These are phyloP conservation scores for Dioscorea zingiberensis DNA, from an alignment of 106 monocot species.

Conservation along the genomic window DNA sequence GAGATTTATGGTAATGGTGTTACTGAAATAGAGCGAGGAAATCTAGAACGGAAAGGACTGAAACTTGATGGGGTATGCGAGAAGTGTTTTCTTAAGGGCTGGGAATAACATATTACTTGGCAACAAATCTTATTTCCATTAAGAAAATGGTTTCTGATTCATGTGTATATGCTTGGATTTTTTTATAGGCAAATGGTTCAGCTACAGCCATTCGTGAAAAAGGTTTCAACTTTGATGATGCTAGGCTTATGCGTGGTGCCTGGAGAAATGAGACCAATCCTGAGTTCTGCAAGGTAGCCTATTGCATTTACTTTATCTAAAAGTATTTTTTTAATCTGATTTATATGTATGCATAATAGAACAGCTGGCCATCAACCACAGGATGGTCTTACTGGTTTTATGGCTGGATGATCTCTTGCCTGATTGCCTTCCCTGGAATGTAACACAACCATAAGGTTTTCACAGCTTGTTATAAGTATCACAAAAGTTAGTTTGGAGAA, in stretches of 20 bases:
- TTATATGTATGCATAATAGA: too few species aligned
- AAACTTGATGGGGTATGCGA: constrained; percentile 56
- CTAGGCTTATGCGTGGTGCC: constrained; percentile 90
- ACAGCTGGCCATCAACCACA: too few species aligned
- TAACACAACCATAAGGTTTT: too few species aligned
- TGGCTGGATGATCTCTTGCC: too few species aligned
- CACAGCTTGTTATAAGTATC: too few species aligned
- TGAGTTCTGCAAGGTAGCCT: constrained; percentile 66
- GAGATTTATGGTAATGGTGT: constrained; percentile 85
- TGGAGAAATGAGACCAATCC: constrained; percentile 88
- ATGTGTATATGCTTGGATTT: neutral
- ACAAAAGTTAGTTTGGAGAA: too few species aligned
- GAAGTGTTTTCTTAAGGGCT: neutral
- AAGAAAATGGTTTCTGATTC: neutral
- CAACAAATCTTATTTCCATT: neutral
- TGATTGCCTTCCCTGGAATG: too few species aligned
- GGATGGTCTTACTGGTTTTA: too few species aligned
- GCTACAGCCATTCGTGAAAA: constrained; percentile 56
- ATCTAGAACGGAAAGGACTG: constrained; percentile 61
- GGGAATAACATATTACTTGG: neutral
- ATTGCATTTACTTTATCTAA: neutral
- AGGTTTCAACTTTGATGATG: constrained; percentile 98
- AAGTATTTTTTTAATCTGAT: constrained; percentile 1
- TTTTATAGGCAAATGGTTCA: constrained; percentile 36
- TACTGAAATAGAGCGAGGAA: constrained; percentile 87